Base-by-base conservation (phyloP, 345 rosid genomes). In the Tarenaya hassleriana region DNA sequence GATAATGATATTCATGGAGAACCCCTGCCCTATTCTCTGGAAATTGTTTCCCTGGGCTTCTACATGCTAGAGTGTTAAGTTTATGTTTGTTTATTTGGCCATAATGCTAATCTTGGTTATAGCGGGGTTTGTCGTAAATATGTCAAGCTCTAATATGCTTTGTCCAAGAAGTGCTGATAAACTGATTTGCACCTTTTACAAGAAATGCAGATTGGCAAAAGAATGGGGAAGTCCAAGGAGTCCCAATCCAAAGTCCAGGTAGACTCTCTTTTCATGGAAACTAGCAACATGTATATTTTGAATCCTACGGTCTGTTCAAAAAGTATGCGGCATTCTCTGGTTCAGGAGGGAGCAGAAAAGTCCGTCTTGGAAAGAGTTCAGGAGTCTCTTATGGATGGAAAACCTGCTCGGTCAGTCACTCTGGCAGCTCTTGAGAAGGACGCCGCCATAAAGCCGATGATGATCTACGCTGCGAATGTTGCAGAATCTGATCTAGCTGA, bases 381-480 rank as follows among this genome's bases (percentile, higher is more conserved):
- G 61, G 72, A 68, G 58, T 90, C 83, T 15, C 87, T 87, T 47
- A 64, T 91, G 79, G 90, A 84, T 55, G 98, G 95, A 59, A 92
- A 83, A 71, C 90, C 95, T 16, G 96, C 96, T 56, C 75, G 94
- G 47, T 79, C 94, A 27, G 86, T 83, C 47, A 13, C 87, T 44
- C 73, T 92, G 63, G 70, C 74, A 24, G 94, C 81, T 64, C 76
- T 76, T 63, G 94, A 92, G 71, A 81, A 75, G 55, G 94, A 84
- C 45, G 71, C 83, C 39, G 59, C 98, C 8, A 83, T 87, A 92
- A 87, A 92, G 64, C 96, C 88, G 20, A 53, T 92, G 53, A 84
- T 92, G n/a, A n/a, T n/a, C 27, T 92, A 81, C 51, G 95, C 87
- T 39, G 95, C 94, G 38, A 92, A 87, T 69, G 96, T 92, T 60